A percentile compares a stretch with the other conserved stretches of the same genome.
Conservation (phyloP, 495 filamentous ascomycete species). For the Penicillium psychrofluorescens region DNA sequence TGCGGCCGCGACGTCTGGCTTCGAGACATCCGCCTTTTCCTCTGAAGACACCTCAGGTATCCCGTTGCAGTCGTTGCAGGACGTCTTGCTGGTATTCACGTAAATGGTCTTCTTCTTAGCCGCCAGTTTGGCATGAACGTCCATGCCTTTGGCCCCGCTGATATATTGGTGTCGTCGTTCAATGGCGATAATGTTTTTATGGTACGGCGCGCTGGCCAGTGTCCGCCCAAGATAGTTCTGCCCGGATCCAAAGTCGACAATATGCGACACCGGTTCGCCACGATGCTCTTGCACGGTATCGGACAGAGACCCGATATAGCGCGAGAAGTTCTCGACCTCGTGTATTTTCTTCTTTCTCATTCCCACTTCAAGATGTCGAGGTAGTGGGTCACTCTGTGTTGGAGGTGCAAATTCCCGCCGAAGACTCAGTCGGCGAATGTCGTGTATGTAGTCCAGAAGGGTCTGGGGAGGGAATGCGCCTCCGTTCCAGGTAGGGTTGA, state of each 20-base stretch:
- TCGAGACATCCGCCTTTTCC: constrained; percentile 18
- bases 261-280: constrained; percentile 62
- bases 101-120: constrained; percentile 49
- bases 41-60: constrained; percentile 16
- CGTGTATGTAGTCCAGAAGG: constrained; percentile 65
- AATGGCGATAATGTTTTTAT: constrained; percentile 80
- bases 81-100: constrained; percentile 68
- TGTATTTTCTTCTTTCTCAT: constrained; percentile 97
- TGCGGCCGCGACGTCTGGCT: background rate
- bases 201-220: constrained; percentile 76
- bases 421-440: constrained; percentile 65
- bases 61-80: constrained; percentile 37
- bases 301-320: constrained; percentile 47
- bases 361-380: constrained; percentile 67
- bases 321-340: constrained; percentile 65
- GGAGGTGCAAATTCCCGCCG: constrained; percentile 46
- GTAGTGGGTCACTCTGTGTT: constrained; percentile 38
- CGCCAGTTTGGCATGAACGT: constrained; percentile 64
- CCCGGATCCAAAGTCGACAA: constrained; percentile 92
- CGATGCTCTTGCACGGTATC: constrained; percentile 49
- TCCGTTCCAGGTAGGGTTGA: constrained; percentile 35
- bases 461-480: constrained; percentile 55
- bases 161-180: constrained; percentile 84
- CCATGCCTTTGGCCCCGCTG: constrained; percentile 72
- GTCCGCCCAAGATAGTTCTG: constrained; percentile 93